Conservation (phyloP, 2,329 filamentous ascomycete species). For the Ophiocordyceps unilateralis region DNA sequence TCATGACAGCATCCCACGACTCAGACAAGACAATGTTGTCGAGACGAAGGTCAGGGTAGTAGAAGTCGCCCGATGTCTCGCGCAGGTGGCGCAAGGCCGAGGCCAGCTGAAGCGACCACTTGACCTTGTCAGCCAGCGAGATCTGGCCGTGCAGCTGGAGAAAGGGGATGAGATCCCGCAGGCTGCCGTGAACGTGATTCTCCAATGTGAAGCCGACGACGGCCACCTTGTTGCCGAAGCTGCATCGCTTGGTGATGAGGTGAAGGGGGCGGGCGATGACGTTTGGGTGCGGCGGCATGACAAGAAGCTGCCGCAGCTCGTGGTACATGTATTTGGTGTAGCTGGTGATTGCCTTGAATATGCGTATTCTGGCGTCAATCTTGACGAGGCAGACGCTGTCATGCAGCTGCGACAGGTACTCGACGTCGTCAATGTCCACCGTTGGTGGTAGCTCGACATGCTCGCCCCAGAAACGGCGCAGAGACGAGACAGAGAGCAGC, state of each 20-base stretch:
- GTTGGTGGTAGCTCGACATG: constrained; percentile 23
- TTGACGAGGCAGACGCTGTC: constrained; percentile 41
- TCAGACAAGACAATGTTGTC: constrained; percentile 40
- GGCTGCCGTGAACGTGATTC: constrained; percentile 33
- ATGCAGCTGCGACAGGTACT: constrained; percentile 34
- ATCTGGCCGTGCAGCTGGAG: constrained; percentile 28
- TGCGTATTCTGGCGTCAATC: constrained; percentile 23
- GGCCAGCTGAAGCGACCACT: constrained; percentile 36
- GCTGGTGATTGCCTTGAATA: constrained; percentile 41
- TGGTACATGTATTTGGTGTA: constrained; percentile 44
- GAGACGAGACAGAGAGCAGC: constrained; percentile 24
- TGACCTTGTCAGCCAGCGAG: constrained; percentile 24
- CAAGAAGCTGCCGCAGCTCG: constrained; percentile 38
- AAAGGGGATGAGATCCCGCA: constrained; percentile 36
- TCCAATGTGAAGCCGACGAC: constrained; percentile 40
- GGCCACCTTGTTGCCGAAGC: constrained; percentile 36
- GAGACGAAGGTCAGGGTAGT: constrained; percentile 36
- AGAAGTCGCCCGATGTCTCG: constrained; percentile 27
- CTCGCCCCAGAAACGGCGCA: constrained; percentile 26
- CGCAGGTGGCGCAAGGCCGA: constrained; percentile 33
- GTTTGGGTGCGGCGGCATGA: constrained; percentile 31
- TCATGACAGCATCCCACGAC: constrained; percentile 30
- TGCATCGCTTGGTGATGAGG: constrained; percentile 36
- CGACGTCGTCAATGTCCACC: constrained; percentile 31
- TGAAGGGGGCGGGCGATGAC: constrained; percentile 33